These are phyloP conservation scores for Ceriops tagal DNA, from an alignment of 345 rosid species.

Conservation along the genomic window DNA sequence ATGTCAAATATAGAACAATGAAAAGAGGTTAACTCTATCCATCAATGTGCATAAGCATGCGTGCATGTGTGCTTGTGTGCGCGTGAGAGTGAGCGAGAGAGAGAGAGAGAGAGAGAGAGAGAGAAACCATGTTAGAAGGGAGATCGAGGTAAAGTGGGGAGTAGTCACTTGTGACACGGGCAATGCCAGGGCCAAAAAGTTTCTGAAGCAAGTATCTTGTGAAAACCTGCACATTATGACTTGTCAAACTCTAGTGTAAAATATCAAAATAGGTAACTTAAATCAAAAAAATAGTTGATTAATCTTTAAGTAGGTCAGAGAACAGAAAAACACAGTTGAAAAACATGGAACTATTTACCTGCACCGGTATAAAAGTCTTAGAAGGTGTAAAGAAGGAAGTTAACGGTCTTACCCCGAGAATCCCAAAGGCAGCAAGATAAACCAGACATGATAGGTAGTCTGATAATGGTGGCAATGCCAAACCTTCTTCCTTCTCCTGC, in stretches of 20 bases:
- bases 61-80: not conserved
- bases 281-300: too few species aligned
- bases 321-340: too few species aligned
- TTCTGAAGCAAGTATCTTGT: slow-evolving; percentile 68
- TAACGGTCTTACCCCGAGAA: slow-evolving; percentile 56
- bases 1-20: not conserved
- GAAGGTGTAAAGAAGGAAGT: not conserved
- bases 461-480: slow-evolving; percentile 40
- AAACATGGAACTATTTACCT: not conserved
- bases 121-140: slow-evolving; percentile 77
- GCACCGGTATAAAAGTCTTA: not conserved
- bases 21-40: too few species aligned
- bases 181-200: slow-evolving; percentile 71
- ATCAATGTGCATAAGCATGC: not conserved
- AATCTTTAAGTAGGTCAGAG: too few species aligned
- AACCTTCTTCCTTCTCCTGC: slow-evolving; percentile 34
- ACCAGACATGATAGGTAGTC: slow-evolving; percentile 51
- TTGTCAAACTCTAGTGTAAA: not conserved
- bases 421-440: slow-evolving; percentile 71
- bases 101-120: slow-evolving; percentile 22
- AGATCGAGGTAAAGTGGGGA: slow-evolving; percentile 70
- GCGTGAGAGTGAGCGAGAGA: not conserved
- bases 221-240: slow-evolving; percentile 48
- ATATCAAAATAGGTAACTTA: not conserved
- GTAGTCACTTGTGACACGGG: slow-evolving; percentile 54